Base-by-base conservation (phyloP, 345 rosid genomes). In the Erysimum cheiranthoides region DNA sequence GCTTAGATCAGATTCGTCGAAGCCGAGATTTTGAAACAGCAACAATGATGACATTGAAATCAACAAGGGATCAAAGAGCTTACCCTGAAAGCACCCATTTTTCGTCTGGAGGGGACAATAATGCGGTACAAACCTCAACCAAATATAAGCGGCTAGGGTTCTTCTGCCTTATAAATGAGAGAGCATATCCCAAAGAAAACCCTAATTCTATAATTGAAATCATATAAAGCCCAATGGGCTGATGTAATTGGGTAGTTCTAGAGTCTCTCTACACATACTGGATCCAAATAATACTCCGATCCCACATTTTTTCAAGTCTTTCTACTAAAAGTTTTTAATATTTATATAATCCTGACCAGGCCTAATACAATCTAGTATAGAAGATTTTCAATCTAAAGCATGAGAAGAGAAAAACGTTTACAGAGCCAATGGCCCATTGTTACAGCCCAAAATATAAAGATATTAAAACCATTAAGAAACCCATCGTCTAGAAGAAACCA, bases 31-130 rank as follows among this genome's bases (percentile, higher is more conserved):
- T 1, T 9, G n/a, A 54, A 14, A 7, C 17, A 9, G 8, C 2
- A 12, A 3, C 72, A 42, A 64, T 32, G 76, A 54, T 35, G 47
- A 25, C 0, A 28, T 0, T 14, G 45, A 10, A 11, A 57, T 16
- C 5, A 35, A 4, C 17, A 28, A 27, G 30, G 9, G 10, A 71
- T 66, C 63, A 5, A 31, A 7, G 67, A 77, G 78, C 65, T 78
- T 66, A 73, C 81, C 78, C 74, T 78, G 78, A 78, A 78, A 34
- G 77, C 0, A 16, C 21, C 70, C 81, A 78, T 78, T 73, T 17
- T 78, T 78, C 64, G 77, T 65, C 58, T 71, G 18, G 71, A 71
- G 46, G 13, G 45, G 43, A 8, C 34, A 32, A 5, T 54, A 32
- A 5, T 54, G 54, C 32, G 6, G 65, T 64, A 10, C 68, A 65